Evolutionary conservation across 805 yeast genomes (phyloP), one percentile per base, ranked within the genome.

Genomic region (Brettanomyces nanus): DNA sequence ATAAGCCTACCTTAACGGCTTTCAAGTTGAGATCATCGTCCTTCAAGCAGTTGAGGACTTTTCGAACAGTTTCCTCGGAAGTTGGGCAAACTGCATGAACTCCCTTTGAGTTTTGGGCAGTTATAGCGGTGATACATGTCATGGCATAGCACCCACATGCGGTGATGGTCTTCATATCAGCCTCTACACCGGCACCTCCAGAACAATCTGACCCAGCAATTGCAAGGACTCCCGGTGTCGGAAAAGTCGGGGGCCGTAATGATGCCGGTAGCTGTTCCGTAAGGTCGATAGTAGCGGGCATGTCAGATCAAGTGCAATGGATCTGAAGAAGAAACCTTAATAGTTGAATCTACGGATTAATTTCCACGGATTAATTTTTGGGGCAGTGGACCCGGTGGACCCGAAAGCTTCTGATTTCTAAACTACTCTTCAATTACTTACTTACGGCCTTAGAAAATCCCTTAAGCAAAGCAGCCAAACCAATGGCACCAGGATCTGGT

Each of bases 401-500:
- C n/a, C n/a, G n/a, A n/a, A n/a, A n/a, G n/a, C n/a, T n/a, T n/a
- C n/a, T n/a, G n/a, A n/a, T n/a, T n/a, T n/a, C n/a, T n/a, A n/a
- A n/a, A n/a, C n/a, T n/a, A n/a, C n/a, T n/a, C n/a, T n/a, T n/a
- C n/a, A n/a, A n/a, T n/a, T n/a, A n/a, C n/a, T n/a, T n/a, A n/a
- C n/a, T n/a, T n/a, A n/a, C n/a, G n/a, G n/a, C n/a, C n/a, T 23
- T 49, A 29, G 54, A 54, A 45, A 57, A 49, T 3, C 63, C 65
- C 14, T 47, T 49, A 22, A 60, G 40, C 18, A 59, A 39, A 3
- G 61, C 62, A 18, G 62, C 82, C 19, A 89, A 63, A 3, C 97
- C 97, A 40, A 85, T 75, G 3, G 97, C 96, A 46, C 97, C 97
- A 4, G 97, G 96, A 52, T 89, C 97, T 2, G 95, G 95, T 22